phyloP scores from a whole-genome alignment of 2,329 filamentous ascomycete genomes.

The Pyrenophora tritici-repentis region DNA sequence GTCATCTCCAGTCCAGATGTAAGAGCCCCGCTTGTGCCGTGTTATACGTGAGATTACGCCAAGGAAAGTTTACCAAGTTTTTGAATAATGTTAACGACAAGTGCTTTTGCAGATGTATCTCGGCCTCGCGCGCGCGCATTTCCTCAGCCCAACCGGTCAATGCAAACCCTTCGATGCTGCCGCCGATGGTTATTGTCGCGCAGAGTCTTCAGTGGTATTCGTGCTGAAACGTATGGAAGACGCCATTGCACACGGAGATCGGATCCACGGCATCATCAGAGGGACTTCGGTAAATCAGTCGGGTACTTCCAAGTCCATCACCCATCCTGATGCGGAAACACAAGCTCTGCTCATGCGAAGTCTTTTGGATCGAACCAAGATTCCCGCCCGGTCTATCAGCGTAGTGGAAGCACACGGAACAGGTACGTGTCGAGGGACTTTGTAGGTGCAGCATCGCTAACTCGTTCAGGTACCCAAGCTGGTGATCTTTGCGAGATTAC shows the following conservation, averaged over 20 bases:
- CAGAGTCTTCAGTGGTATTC: slow-evolving; percentile 58
- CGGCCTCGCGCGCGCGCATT: too few relatives aligned
- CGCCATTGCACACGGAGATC: slow-evolving; percentile 25
- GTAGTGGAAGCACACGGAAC: slow-evolving; percentile 3
- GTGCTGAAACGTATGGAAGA: slow-evolving; percentile 30
- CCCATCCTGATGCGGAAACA: neutral
- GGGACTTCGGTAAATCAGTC: neutral
- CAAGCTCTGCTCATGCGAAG: neutral
- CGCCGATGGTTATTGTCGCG: slow-evolving; percentile 67
- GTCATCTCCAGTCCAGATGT: too few relatives aligned
- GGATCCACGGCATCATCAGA: slow-evolving; percentile 33
- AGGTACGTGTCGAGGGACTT: neutral
- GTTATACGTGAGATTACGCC: slow-evolving; percentile 26
- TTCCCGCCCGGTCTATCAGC: too few relatives aligned
- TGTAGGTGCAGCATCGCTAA: too few relatives aligned
- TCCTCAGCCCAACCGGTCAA: slow-evolving; percentile 27
- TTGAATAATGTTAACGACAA: too few relatives aligned
- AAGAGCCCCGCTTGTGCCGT: slow-evolving; percentile 9
- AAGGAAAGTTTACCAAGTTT: too few relatives aligned
- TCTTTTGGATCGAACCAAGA: neutral
- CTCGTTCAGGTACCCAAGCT: too few relatives aligned
- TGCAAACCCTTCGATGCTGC: slow-evolving; percentile 52
- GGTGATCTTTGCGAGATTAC: too few relatives aligned
- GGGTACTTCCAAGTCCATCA: neutral
- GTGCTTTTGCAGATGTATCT: too few relatives aligned